A percentile compares a stretch with the other conserved stretches of the same genome.
Conservation (phyloP, 1,284 basidiomycete species). For the Cutaneotrichosporon sp. region DNA sequence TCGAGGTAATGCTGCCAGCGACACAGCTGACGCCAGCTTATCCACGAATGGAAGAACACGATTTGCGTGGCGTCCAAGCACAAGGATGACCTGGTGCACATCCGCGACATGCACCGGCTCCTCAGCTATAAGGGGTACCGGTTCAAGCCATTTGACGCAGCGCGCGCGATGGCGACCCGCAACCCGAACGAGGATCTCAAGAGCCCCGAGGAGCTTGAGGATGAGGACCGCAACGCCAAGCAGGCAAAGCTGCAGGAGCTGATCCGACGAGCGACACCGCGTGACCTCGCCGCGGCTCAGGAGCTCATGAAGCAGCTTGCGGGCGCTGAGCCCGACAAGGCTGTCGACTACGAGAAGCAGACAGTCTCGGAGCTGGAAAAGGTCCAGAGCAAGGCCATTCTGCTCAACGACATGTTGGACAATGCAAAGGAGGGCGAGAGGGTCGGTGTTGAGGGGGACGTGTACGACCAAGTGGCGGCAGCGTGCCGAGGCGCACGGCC, state of each 20-base stretch:
- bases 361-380: constrained; percentile 88
- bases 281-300: constrained; percentile 92
- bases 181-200: constrained; percentile 54
- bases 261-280: constrained; percentile 90
- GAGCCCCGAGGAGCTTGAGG: constrained; percentile 70
- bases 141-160: constrained; percentile 67
- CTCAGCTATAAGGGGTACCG: constrained; percentile 93
- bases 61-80: constrained; percentile 86
- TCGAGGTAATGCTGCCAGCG: constrained; percentile 62
- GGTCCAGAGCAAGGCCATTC: constrained; percentile 87
- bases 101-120: constrained; percentile 95
- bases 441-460: constrained; percentile 81
- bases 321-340: constrained; percentile 90
- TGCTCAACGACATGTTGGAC: constrained; percentile 95
- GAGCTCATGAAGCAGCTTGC: constrained; percentile 96
- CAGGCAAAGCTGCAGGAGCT: constrained; percentile 97
- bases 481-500: constrained; percentile 83
- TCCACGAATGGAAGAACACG: constrained; percentile 92
- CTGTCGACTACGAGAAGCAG: constrained; percentile 88
- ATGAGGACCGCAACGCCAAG: constrained; percentile 92
- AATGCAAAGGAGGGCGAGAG: constrained; percentile 80
- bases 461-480: constrained; percentile 91
- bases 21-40: constrained; percentile 50
- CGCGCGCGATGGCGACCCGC: constrained; percentile 55
- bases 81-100: constrained; percentile 96